A percentile compares a stretch with the other conserved stretches of the same genome.
phyloP scores from a whole-genome alignment of 345 rosid genomes.

The Draba incana region DNA sequence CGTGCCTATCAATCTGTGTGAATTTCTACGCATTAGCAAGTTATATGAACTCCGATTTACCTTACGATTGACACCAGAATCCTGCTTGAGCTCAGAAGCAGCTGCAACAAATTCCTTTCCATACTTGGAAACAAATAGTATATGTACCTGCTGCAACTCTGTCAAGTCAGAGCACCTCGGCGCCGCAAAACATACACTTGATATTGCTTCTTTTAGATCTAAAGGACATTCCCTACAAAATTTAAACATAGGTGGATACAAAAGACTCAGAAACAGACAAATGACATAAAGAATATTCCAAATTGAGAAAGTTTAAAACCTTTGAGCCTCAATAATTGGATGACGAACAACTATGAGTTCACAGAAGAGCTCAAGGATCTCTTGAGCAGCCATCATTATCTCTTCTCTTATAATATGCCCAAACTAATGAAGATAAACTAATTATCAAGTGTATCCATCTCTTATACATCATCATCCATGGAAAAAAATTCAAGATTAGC shows the following conservation, averaged over 20 bases:
- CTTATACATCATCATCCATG: no score
- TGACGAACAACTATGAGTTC: conserved; percentile 91
- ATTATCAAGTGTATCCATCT: no score
- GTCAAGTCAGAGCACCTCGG: conserved; percentile 96
- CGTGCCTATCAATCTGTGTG: no score
- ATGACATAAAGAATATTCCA: no score
- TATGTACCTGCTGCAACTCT: conserved; percentile 91
- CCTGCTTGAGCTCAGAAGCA: conserved; percentile 91
- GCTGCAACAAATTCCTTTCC: conserved; percentile 92
- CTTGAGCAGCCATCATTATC: conserved; percentile 99
- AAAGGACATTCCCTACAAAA: conserved; percentile 91
- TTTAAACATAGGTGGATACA: neutral
- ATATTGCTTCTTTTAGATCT: conserved; percentile 94
- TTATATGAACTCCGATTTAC: conserved; percentile 39
- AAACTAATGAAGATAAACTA: conserved; percentile 49
- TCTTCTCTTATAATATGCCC: conserved; percentile 96
- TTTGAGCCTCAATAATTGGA: conserved; percentile 90
- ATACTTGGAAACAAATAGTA: conserved; percentile 77
- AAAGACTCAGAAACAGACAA: neutral
- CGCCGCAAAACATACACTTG: conserved; percentile 94
- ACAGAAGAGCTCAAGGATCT: conserved; percentile 84
- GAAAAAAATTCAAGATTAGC: no score
- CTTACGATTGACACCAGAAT: conserved; percentile 98
- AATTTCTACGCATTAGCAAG: no score
- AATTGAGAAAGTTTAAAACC: conserved; percentile 43